Percentiles rank a stretch among this genome's conserved stretches.
phyloP scores from a whole-genome alignment of 148 eudicot species.

The Rhododendron williamsianum region DNA sequence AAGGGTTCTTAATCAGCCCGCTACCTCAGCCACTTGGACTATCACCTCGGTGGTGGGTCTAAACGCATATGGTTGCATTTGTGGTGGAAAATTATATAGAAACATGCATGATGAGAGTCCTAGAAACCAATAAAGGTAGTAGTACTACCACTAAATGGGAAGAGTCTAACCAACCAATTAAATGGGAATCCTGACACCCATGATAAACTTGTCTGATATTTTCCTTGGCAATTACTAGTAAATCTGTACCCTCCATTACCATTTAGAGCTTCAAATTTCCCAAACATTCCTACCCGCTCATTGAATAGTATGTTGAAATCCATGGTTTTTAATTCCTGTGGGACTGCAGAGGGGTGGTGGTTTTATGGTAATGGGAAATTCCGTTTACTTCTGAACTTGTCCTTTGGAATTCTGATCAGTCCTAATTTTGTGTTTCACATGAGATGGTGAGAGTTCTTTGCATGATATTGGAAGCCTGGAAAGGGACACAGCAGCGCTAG shows the following conservation, averaged over 20 bases:
- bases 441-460: neutral
- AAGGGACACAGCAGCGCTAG: neutral
- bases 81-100: neutral
- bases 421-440: neutral
- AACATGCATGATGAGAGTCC: neutral
- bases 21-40: neutral
- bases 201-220: neutral
- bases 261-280: slow-evolving; percentile 5
- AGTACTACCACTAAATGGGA: neutral
- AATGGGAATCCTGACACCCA: neutral
- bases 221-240: neutral
- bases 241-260: neutral
- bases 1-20: no score
- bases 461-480: neutral
- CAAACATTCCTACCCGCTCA: slow-evolving; percentile 1
- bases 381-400: neutral
- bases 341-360: neutral
- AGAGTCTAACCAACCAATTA: neutral
- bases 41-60: neutral
- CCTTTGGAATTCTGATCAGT: neutral
- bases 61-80: neutral
- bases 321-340: neutral
- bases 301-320: neutral
- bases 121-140: neutral
- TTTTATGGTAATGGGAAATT: neutral